phyloP scores from a whole-genome alignment of 2,329 filamentous ascomycete species.

The Paracorniculantispora psalliotae region DNA sequence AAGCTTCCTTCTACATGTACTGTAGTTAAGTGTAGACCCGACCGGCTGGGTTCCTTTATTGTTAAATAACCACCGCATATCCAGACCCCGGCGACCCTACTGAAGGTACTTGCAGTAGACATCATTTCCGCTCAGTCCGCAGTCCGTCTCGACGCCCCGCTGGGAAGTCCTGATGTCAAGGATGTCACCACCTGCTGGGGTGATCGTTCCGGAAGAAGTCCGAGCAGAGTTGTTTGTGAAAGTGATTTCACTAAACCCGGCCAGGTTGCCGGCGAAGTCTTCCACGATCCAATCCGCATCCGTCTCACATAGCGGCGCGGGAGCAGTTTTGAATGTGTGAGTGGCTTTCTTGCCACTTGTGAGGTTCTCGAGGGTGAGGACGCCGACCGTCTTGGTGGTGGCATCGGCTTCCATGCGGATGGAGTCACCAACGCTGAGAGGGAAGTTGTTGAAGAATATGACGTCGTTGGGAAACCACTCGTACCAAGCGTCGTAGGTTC shows the following conservation, averaged over 20 bases:
- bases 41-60: too few species aligned
- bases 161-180: not conserved
- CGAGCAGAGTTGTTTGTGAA: constrained; percentile 8
- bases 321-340: constrained; percentile 36
- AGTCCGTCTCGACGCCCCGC: not conserved
- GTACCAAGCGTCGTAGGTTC: constrained; percentile 34
- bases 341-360: constrained; percentile 44
- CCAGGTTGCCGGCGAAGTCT: constrained; percentile 11
- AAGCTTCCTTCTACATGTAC: too few species aligned
- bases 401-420: constrained; percentile 21
- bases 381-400: constrained; percentile 17
- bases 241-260: constrained; percentile 7
- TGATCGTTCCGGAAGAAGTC: constrained; percentile 25
- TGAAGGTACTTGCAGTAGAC: constrained; percentile 8
- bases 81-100: too few species aligned
- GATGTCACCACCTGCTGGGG: not conserved
- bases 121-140: not conserved
- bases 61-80: too few species aligned
- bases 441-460: constrained; percentile 28
- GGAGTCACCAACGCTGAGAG: constrained; percentile 18
- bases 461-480: constrained; percentile 37
- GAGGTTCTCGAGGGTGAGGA: constrained; percentile 34
- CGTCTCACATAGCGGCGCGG: constrained; percentile 39
- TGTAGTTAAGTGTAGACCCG: too few species aligned
- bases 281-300: constrained; percentile 60